phyloP scores from a whole-genome alignment of 352 stramenopile species.

The Phytophthora constricta region DNA sequence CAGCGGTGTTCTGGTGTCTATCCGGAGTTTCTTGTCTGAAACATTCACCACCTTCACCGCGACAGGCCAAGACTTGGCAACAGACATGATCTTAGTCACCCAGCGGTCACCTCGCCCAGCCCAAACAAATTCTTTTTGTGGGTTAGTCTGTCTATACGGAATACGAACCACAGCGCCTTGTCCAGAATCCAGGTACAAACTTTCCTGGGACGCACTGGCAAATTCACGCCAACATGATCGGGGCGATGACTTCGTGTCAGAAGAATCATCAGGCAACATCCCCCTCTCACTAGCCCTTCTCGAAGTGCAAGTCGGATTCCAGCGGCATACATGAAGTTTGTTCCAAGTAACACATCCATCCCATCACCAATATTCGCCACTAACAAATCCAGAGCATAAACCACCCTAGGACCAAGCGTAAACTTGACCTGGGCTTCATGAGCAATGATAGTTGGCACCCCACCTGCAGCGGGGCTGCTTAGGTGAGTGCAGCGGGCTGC shows the following conservation, averaged over 20 bases:
- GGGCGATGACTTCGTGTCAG: background rate
- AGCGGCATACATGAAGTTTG: conserved; percentile 36
- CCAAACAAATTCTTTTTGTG: background rate
- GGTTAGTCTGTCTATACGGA: background rate
- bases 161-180: background rate
- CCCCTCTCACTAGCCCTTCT: conserved; percentile 8
- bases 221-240: background rate
- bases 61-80: background rate
- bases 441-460: conserved; percentile 12
- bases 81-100: background rate
- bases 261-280: background rate
- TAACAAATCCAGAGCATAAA: conserved; percentile 25
- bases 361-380: conserved; percentile 27
- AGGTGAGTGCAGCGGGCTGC: no score
- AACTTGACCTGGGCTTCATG: conserved; percentile 21
- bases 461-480: no score
- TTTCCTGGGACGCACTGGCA: background rate
- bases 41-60: background rate
- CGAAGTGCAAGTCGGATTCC: conserved; percentile 14
- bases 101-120: background rate
- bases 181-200: background rate
- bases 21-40: background rate
- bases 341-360: conserved; percentile 29
- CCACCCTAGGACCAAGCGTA: no score
- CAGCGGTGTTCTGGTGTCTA: no score